Base-by-base conservation (phyloP, 1,284 basidiomycete species). In the Ceratobasidium sp. region DNA sequence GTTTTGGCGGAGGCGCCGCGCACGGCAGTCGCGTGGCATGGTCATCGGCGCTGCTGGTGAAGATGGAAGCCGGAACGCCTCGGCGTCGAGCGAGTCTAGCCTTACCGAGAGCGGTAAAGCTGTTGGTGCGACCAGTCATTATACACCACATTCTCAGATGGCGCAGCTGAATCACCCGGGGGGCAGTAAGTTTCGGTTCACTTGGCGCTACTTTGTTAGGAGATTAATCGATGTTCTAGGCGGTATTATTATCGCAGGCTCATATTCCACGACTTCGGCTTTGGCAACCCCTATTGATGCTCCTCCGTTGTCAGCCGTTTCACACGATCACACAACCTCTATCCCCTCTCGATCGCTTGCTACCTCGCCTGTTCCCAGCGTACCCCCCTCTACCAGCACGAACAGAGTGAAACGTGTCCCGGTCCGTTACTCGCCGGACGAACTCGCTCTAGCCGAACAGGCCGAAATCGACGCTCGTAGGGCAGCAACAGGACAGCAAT, bases 131-230 rank as follows among this genome's bases (percentile, higher is more conserved):
- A 27, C 16, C 35, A 75, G 73, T 18, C 73, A 75, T n/a, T 75
- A 75, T 27, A 75, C 73, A 18, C 73, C 73, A 55, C 73, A 75
- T 30, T 75, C 73, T 38, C 73, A 75, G 50, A 75, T 75, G 73
- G 33, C 73, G 16, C 73, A 75, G 62, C 38, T 75, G 50, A 23
- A 70, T 23, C 68, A 75, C 50, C 55, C 46, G 10, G 46, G 46
- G 23, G 73, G 73, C 27, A 75, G 73, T 75, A 44, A 75, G 73
- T 65, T 18, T 4, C 6, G 27, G 8, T 46, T 46, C 27, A 14
- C 18, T 41, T 66, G 30, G 16, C 12, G 6, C 35, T 4, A 5
- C 27, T 44, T 55, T 46, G n/a, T 12, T 38, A 10, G 6, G 30
- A 55, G 30, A 52, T 50, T 75, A 35, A 66, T 14, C 33, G 1